phyloP scores from a whole-genome alignment of 2,329 filamentous ascomycete species.

The Pleoardoris graminearum region DNA sequence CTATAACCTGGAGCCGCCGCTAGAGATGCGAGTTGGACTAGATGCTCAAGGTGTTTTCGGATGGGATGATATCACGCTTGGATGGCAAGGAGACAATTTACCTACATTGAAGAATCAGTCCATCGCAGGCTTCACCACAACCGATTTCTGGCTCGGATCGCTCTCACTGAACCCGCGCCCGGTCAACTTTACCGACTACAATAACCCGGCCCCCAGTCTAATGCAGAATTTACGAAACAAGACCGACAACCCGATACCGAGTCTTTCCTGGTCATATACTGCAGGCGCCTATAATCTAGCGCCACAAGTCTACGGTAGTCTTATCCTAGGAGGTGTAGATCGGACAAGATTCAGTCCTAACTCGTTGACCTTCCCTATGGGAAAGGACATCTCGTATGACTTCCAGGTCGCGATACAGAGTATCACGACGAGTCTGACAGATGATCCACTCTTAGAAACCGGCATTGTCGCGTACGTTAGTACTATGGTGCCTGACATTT shows the following conservation, averaged over 20 bases:
- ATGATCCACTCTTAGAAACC: constrained; percentile 21
- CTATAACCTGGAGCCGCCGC: constrained; percentile 34
- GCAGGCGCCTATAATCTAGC: constrained; percentile 43
- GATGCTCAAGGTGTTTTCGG: constrained; percentile 40
- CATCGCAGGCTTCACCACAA: constrained; percentile 41
- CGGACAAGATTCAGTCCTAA: constrained; percentile 34
- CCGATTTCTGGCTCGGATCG: constrained; percentile 44
- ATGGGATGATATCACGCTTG: constrained; percentile 39
- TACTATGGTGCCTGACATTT: constrained; percentile 45
- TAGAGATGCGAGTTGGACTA: constrained; percentile 35
- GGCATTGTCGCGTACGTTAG: constrained; percentile 42
- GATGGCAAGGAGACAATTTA: constrained; percentile 28
- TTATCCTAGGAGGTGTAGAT: constrained; percentile 48
- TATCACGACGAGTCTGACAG: constrained; percentile 25
- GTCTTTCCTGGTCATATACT: constrained; percentile 47
- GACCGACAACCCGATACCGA: constrained; percentile 37
- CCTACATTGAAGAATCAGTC: constrained; percentile 39
- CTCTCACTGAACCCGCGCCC: constrained; percentile 44
- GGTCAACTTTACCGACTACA: constrained; percentile 46
- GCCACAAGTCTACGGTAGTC: constrained; percentile 34
- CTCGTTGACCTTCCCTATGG: constrained; percentile 30
- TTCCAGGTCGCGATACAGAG: constrained; percentile 31
- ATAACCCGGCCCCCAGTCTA: constrained; percentile 7
- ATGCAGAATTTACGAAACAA: constrained; percentile 34
- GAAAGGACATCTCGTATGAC: constrained; percentile 29